Evolutionary conservation across 164 flowering plant species (phyloP), one percentile per base, ranked within the genome.

Genomic region (Amborella trichopoda): DNA sequence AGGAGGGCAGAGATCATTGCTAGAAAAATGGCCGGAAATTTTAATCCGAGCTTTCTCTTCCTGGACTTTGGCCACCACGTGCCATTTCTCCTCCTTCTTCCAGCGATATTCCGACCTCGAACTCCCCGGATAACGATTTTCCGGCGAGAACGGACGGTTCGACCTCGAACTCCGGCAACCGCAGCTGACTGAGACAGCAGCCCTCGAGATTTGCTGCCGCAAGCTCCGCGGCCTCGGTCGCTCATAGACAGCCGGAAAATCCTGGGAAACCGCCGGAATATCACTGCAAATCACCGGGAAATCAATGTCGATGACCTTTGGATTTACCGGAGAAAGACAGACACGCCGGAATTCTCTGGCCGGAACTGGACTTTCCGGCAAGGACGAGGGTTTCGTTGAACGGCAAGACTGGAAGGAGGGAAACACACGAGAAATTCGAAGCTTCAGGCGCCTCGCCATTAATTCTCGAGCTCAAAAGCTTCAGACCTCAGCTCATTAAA

Each of bases 41-140:
- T 72, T 72, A 22, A 54, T 58, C 32, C 74, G 77, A 33, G 71
- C 73, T 0, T 52, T 24, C 10, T 51, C 46, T 2, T 54, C 46
- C 19, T 41, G 20, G 27, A 58, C 34, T 37, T 55, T 62, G 28
- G 72, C 70, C 5, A 77, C 64, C n/a, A 72, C 80, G 63, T 74
- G 85, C 72, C 75, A 79, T 25, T 66, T 63, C 17, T 61, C 76
- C 1, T 76, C 72, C 41, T 59, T 62, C 23, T 40, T 48, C 64
- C 68, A 52, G 22, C 17, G 52, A 25, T 46, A 58, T 16, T 41
- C 60, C 9, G 50, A 14, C 13, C 49, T 46, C 22, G 20, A 21
- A 8, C 42, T 18, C 17, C 14, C 37, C 41, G 21, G 20, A 16
- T 4, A 22, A 38, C 9, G 14, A n/a, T 38, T 37, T 5, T 14